Percentiles rank a stretch among this genome's conserved stretches.
phyloP scores from a whole-genome alignment of 169 alveolate species.

The Eimeria brunetti region DNA sequence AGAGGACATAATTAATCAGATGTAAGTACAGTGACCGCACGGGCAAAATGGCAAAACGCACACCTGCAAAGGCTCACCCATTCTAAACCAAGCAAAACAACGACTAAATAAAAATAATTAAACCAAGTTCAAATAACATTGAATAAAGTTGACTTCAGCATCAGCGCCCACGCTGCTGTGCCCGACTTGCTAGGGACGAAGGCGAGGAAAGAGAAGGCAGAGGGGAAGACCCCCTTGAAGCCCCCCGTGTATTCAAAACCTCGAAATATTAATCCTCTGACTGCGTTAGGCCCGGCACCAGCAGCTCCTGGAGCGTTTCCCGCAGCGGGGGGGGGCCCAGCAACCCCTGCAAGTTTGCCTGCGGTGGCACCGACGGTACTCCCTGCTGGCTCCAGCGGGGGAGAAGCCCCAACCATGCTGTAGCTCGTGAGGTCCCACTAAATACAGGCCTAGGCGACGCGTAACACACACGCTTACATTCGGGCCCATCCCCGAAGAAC shows the following conservation, averaged over 20 bases:
- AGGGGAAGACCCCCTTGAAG: neutral
- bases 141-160: neutral
- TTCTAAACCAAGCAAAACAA: neutral
- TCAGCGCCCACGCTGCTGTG: conserved; percentile 67
- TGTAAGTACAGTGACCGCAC: neutral
- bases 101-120: neutral
- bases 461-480: neutral
- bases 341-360: neutral
- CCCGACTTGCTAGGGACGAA: conserved; percentile 60
- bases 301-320: neutral
- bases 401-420: neutral
- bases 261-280: neutral
- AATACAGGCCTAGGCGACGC: neutral
- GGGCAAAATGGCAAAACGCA: neutral
- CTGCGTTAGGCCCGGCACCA: neutral
- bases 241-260: conserved; percentile 15
- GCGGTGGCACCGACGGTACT: neutral
- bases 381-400: neutral
- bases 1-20: conserved; percentile 43
- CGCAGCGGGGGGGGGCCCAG: neutral
- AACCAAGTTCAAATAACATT: neutral
- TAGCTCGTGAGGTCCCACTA: neutral
- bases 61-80: neutral
- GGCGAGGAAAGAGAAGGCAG: conserved; percentile 43
- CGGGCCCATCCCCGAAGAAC: too few relatives aligned